Evolutionary conservation across 2,329 filamentous ascomycete genomes (phyloP).

Genomic region (Torrubiella hemipterigena): DNA sequence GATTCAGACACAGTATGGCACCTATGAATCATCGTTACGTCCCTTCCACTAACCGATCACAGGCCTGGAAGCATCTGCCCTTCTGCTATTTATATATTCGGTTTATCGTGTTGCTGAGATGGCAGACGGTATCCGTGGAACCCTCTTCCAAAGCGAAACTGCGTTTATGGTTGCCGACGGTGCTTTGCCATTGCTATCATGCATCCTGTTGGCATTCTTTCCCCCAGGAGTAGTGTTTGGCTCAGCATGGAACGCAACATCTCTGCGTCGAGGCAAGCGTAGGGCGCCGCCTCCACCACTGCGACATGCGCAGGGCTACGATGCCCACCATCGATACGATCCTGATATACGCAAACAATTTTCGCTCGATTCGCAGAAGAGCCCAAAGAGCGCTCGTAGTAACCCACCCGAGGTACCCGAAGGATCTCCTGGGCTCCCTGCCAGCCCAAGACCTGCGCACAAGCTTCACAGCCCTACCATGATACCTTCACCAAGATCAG

Average conservation of each 20-base stretch:
- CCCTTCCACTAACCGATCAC: not conserved
- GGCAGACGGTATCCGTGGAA: slow-evolving; percentile 19
- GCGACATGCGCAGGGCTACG: slow-evolving; percentile 10
- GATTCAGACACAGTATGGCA: slow-evolving; percentile 31
- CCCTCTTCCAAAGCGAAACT: slow-evolving; percentile 24
- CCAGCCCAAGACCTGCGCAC: slow-evolving; percentile 13
- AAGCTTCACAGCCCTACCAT: slow-evolving; percentile 11
- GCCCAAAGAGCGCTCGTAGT: slow-evolving; percentile 6
- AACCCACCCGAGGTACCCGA: slow-evolving; percentile 12
- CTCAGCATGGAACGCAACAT: slow-evolving; percentile 25
- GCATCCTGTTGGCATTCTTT: slow-evolving; percentile 20
- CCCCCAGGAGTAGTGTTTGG: slow-evolving; percentile 28
- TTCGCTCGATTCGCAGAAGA: slow-evolving; percentile 14
- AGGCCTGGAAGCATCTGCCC: slow-evolving; percentile 25
- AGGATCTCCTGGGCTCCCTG: slow-evolving; percentile 17
- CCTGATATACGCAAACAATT: slow-evolving; percentile 19
- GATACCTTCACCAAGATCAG: too few species aligned
- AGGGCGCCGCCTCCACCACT: slow-evolving; percentile 10
- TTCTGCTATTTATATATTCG: slow-evolving; percentile 27
- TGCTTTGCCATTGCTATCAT: slow-evolving; percentile 23
- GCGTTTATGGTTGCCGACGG: slow-evolving; percentile 27
- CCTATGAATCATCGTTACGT: not conserved
- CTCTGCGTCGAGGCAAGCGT: slow-evolving; percentile 14
- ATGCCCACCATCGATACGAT: slow-evolving; percentile 19
- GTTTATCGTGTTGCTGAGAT: slow-evolving; percentile 28